Base-by-base conservation (phyloP, 2,329 filamentous ascomycete genomes). In the Catunica adiposa region DNA sequence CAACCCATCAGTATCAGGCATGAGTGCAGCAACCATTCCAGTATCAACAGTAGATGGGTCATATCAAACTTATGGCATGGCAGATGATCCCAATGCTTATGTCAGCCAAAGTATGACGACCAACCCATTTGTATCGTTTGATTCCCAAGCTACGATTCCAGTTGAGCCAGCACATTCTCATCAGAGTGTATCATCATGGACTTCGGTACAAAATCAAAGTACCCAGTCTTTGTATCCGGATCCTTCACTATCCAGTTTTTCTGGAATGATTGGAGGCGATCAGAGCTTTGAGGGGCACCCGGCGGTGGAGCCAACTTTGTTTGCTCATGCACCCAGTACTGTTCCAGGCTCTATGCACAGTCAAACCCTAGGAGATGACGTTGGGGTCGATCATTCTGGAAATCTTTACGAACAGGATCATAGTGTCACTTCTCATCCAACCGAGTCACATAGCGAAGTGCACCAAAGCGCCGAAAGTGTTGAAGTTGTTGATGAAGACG, bases 341-440 rank as follows among this genome's bases (percentile, higher is more conserved):
- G n/a, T n/a, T n/a, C n/a, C n/a, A n/a, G n/a, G n/a, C n/a, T n/a
- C n/a, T n/a, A n/a, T n/a, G n/a, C n/a, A n/a, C n/a, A n/a, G n/a
- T n/a, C n/a, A n/a, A n/a, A n/a, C n/a, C n/a, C n/a, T n/a, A n/a
- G n/a, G n/a, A n/a, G n/a, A n/a, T n/a, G n/a, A n/a, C n/a, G n/a
- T n/a, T n/a, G n/a, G 9, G 15, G 52, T 54, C n/a, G 20, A 48
- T 14, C 23, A 38, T 26, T 20, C 26, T 7, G 37, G 58, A 38
- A 60, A 60, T 52, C 59, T 60, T 11, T 52, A 56, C n/a, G 56
- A 58, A 8, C 57, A 58, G 31, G 62, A 61, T 14, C 62, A 64
- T n/a, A 61, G 62, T 22, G 63, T 62, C 14, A 61, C 60, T 29
- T 61, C 62, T 48, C 67, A 69, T 11, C 11, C 29, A 11, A 34